Percentiles rank a stretch among this genome's conserved stretches.
Conservation (phyloP, 371 early-diverging fungal species). For the Actinomortierella ambigua region DNA sequence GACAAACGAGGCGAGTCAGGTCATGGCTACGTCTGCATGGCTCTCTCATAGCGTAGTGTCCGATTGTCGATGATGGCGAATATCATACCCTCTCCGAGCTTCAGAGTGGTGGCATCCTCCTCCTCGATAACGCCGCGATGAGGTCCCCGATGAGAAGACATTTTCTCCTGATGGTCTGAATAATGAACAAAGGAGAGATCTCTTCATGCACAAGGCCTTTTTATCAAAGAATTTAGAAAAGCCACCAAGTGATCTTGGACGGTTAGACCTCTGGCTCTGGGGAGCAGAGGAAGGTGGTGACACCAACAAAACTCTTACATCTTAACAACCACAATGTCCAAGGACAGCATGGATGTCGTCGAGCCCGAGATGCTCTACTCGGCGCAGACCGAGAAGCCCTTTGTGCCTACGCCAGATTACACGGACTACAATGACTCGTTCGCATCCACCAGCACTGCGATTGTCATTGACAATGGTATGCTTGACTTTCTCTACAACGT, state of each 20-base stretch:
- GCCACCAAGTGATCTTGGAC: not conserved
- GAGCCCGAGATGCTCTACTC: slow-evolving; percentile 47
- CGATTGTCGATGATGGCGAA: no score
- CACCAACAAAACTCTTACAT: not conserved
- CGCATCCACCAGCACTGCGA: slow-evolving; percentile 47
- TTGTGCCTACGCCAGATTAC: slow-evolving; percentile 42
- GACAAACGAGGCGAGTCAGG: no score
- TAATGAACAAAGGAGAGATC: slow-evolving; percentile 1
- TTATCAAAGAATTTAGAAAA: no score
- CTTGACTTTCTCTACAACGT: slow-evolving; percentile 2
- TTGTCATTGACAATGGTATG: slow-evolving; percentile 76
- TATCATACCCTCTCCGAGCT: slow-evolving; percentile 73
- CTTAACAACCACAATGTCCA: slow-evolving; percentile 1
- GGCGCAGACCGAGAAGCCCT: slow-evolving; percentile 45
- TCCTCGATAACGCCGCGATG: slow-evolving; percentile 68
- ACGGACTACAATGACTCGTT: slow-evolving; percentile 47
- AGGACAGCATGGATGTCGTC: slow-evolving; percentile 45
- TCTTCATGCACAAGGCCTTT: no score
- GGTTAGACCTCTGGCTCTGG: no score
- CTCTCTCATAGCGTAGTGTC: no score
- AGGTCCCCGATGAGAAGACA: slow-evolving; percentile 44
- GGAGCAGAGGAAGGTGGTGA: no score
- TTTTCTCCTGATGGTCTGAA: not conserved
- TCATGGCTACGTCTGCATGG: no score
- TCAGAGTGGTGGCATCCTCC: slow-evolving; percentile 75